Conservation (phyloP, 768 basidiomycete genomes). For the Lactarius indigo region DNA sequence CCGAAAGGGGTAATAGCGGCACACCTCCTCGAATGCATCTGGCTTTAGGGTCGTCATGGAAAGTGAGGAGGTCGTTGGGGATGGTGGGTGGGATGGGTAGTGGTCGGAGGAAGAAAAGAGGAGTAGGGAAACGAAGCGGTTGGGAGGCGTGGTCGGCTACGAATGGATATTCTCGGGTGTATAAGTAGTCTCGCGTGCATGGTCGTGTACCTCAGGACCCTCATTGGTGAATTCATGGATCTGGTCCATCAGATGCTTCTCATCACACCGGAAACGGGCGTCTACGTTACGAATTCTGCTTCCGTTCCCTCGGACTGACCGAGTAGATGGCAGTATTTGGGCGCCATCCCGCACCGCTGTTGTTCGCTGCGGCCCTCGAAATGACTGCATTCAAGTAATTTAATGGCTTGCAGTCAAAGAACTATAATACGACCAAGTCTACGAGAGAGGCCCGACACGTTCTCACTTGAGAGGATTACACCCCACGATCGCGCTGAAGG, state of each 20-base stretch:
- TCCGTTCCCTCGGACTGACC: slow-evolving; percentile 17
- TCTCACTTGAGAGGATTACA: background rate
- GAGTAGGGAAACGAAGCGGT: slow-evolving; percentile 11
- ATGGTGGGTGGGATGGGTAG: slow-evolving; percentile 5
- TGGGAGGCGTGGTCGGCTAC: slow-evolving; percentile 8
- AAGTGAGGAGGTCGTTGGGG: background rate
- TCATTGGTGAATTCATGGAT: slow-evolving; percentile 18
- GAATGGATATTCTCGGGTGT: slow-evolving; percentile 7
- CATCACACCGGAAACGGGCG: slow-evolving; percentile 20
- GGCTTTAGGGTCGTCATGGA: slow-evolving; percentile 18
- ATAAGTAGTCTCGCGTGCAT: slow-evolving; percentile 12
- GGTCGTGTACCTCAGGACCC: slow-evolving; percentile 11
- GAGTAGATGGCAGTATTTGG: background rate
- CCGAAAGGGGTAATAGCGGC: background rate
- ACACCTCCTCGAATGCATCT: slow-evolving; percentile 26
- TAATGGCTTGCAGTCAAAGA: background rate
- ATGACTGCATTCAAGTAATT: background rate
- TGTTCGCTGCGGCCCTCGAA: background rate
- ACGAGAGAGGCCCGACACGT: background rate
- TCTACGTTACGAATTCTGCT: slow-evolving; percentile 19
- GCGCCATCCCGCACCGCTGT: slow-evolving; percentile 6
- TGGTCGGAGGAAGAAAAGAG: slow-evolving; percentile 3
- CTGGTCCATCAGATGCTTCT: slow-evolving; percentile 21
- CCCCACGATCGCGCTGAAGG: background rate
- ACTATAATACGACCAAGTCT: background rate